Evolutionary conservation across 2,329 filamentous ascomycete species (phyloP).

Genomic region (Aureobasidium mangrovei): DNA sequence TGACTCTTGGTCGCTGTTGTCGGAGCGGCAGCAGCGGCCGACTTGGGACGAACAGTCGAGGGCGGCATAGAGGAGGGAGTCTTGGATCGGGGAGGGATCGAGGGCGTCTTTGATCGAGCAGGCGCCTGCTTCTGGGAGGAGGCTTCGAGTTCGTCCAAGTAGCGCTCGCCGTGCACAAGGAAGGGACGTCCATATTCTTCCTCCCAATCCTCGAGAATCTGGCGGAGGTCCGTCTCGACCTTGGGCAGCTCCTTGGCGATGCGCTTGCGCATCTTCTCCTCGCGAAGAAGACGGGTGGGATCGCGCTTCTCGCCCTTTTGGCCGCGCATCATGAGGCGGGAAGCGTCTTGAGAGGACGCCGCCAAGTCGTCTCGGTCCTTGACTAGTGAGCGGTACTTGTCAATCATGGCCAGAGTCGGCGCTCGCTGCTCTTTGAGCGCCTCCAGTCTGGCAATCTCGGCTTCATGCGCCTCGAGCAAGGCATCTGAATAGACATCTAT

Average conservation of each 20-base stretch:
- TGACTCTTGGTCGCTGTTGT: constrained; percentile 1
- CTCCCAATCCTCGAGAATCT: constrained; percentile 77
- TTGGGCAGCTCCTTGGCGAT: constrained; percentile 95
- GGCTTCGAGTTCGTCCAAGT: constrained; percentile 73
- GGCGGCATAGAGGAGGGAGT: not conserved
- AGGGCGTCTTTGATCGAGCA: constrained; percentile 65
- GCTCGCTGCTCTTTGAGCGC: constrained; percentile 76
- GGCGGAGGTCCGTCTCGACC: constrained; percentile 73
- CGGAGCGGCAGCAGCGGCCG: constrained; percentile 29
- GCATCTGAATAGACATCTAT: constrained; percentile 90
- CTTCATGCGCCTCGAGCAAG: constrained; percentile 86
- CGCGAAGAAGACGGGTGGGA: constrained; percentile 82
- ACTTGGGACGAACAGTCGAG: constrained; percentile 19
- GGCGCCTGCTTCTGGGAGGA: constrained; percentile 37
- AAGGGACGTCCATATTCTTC: constrained; percentile 91
- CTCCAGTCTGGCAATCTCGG: constrained; percentile 76
- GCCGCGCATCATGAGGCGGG: constrained; percentile 80
- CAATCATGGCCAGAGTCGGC: constrained; percentile 72
- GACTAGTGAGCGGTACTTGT: constrained; percentile 73
- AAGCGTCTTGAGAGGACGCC: constrained; percentile 90
- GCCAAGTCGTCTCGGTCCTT: constrained; percentile 79
- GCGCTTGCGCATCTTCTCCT: constrained; percentile 98
- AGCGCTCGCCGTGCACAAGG: constrained; percentile 83
- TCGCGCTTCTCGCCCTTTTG: constrained; percentile 92
- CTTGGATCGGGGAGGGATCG: constrained; percentile 15